These are phyloP conservation scores for Ustilago hordei DNA, from an alignment of 1,284 basidiomycete genomes.

Conservation along the genomic window DNA sequence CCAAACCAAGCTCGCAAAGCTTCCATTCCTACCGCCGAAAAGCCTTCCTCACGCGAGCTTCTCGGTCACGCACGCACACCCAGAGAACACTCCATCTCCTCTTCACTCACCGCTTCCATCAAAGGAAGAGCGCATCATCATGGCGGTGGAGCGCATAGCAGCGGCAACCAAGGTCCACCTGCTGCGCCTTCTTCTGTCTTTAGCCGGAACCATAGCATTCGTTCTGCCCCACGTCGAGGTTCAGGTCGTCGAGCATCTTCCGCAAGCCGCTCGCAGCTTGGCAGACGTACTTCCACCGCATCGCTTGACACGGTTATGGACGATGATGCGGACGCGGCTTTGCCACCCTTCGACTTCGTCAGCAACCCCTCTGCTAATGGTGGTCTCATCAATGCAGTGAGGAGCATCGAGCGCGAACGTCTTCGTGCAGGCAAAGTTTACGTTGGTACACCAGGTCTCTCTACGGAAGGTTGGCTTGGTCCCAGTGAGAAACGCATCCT, in stretches of 20 bases:
- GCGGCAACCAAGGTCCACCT: slow-evolving; percentile 39
- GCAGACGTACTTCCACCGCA: slow-evolving; percentile 44
- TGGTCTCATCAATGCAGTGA: slow-evolving; percentile 68
- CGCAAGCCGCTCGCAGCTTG: slow-evolving; percentile 32
- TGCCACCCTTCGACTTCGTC: slow-evolving; percentile 61
- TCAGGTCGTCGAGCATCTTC: slow-evolving; percentile 39
- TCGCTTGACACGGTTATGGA: slow-evolving; percentile 49
- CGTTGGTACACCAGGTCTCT: slow-evolving; percentile 64
- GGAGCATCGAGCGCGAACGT: slow-evolving; percentile 57
- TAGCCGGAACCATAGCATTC: slow-evolving; percentile 46
- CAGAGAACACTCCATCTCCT: slow-evolving; percentile 27
- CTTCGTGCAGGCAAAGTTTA: slow-evolving; percentile 61
- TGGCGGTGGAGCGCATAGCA: slow-evolving; percentile 1
- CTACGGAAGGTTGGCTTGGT: slow-evolving; percentile 61
- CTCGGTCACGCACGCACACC: slow-evolving; percentile 35
- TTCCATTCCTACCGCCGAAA: slow-evolving; percentile 20
- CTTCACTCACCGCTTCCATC: slow-evolving; percentile 38
- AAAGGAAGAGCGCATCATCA: slow-evolving; percentile 28
- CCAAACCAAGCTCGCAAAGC: slow-evolving; percentile 15
- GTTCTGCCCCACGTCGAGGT: slow-evolving; percentile 22
- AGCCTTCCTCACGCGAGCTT: slow-evolving; percentile 45
- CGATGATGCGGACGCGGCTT: slow-evolving; percentile 17
- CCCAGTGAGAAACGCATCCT: slow-evolving; percentile 73
- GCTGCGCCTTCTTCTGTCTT: slow-evolving; percentile 46
- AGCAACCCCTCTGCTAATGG: slow-evolving; percentile 67